A percentile compares a stretch with the other conserved stretches of the same genome.
Conservation (phyloP, 2,329 filamentous ascomycete genomes). For the Stagonosporopsis vannaccii region DNA sequence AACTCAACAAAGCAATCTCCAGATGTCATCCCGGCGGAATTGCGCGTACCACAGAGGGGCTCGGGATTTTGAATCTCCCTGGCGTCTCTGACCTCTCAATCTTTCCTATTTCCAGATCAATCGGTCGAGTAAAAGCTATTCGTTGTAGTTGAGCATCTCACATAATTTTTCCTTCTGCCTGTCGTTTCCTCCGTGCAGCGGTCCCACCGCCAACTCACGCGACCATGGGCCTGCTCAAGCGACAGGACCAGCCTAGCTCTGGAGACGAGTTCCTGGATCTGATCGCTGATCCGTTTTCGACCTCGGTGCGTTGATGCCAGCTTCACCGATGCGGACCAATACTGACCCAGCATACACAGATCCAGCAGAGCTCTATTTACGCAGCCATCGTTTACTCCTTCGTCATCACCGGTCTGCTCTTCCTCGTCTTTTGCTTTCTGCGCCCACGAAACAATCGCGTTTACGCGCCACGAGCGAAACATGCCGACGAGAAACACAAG, state of each 20-base stretch:
- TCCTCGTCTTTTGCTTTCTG: constrained; percentile 84
- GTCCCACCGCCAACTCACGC: constrained; percentile 15
- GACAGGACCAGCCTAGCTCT: constrained; percentile 23
- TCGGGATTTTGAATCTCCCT: constrained; percentile 4
- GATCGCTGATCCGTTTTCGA: constrained; percentile 51
- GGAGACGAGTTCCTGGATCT: constrained; percentile 50
- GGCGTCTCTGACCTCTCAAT: constrained; percentile 3
- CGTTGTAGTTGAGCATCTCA: background rate
- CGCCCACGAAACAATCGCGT: constrained; percentile 89
- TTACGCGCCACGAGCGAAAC: constrained; percentile 91
- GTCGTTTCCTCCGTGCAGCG: constrained; percentile 9
- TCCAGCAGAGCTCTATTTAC: constrained; percentile 71
- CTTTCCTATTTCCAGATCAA: background rate
- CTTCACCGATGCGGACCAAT: background rate
- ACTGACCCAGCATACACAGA: constrained; percentile 48
- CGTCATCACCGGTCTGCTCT: constrained; percentile 74
- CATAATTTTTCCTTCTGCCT: constrained; percentile 5
- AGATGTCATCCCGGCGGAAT: constrained; percentile 19
- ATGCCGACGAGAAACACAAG: constrained; percentile 88
- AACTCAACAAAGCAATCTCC: constrained; percentile 19
- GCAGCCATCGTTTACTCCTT: constrained; percentile 83
- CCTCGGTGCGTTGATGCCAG: constrained; percentile 28
- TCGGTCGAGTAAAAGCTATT: background rate
- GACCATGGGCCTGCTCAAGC: constrained; percentile 23
- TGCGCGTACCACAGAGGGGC: constrained; percentile 16